Percentiles rank a stretch among this genome's conserved stretches.
Conservation (phyloP, 116 monocot genomes). For the Cymodocea nodosa region DNA sequence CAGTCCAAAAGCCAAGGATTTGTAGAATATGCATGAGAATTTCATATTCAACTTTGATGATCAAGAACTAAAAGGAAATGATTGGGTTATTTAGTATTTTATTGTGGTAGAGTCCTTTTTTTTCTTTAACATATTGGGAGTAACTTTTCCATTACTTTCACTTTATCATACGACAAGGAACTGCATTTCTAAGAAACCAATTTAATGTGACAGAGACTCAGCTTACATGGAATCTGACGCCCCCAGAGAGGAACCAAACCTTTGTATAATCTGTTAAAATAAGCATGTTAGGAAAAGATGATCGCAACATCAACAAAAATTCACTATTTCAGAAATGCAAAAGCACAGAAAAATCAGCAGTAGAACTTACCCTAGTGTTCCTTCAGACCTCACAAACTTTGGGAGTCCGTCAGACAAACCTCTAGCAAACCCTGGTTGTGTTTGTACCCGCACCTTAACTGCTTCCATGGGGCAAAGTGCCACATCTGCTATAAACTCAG, state of each 20-base stretch:
- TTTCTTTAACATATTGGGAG: too few species aligned
- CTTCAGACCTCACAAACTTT: conserved; percentile 41
- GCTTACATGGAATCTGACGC: conserved; percentile 63
- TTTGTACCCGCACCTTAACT: conserved; percentile 62
- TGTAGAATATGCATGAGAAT: too few species aligned
- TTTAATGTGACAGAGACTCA: neutral
- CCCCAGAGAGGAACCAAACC: conserved; percentile 71
- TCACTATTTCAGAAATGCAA: neutral
- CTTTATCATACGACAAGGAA: too few species aligned
- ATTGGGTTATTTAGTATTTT: too few species aligned
- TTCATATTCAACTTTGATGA: too few species aligned
- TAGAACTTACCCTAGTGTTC: conserved; percentile 20
- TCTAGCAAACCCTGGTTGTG: conserved; percentile 58
- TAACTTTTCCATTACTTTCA: too few species aligned
- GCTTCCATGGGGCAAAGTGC: conserved; percentile 69
- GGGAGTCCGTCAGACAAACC: conserved; percentile 48
- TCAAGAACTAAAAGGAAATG: too few species aligned
- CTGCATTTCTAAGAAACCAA: neutral
- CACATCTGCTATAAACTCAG: conserved; percentile 59
- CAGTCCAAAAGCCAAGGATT: too few species aligned
- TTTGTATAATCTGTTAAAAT: conserved; percentile 41
- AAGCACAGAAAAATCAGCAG: neutral
- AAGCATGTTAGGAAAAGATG: neutral
- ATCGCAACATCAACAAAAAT: conserved; percentile 1
- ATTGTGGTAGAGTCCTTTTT: too few species aligned